Evolutionary conservation across 2,329 filamentous ascomycete species (phyloP).

Genomic region (Stachybotrys chlorohalonatus): DNA sequence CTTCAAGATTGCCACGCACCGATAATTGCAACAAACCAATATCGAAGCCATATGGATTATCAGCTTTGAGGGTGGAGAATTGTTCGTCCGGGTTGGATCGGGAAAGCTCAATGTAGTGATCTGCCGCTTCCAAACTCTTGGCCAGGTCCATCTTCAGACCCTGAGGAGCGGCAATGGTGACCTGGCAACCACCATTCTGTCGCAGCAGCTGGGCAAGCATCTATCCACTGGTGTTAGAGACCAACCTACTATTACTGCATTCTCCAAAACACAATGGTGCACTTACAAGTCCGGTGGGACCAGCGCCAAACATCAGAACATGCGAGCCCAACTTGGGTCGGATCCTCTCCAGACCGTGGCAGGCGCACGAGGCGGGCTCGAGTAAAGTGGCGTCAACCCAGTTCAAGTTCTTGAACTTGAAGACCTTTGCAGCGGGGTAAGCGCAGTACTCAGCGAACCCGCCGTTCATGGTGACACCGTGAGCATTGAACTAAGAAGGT

Average conservation of each 20-base stretch:
- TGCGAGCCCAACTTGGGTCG: conserved; percentile 55
- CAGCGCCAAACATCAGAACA: conserved; percentile 57
- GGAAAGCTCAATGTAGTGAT: conserved; percentile 45
- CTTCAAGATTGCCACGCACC: too few species aligned
- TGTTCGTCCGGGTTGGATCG: conserved; percentile 46
- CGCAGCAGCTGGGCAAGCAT: conserved; percentile 53
- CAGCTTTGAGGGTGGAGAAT: conserved; percentile 51
- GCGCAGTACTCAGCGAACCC: conserved; percentile 63
- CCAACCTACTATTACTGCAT: not conserved
- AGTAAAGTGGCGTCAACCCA: conserved; percentile 62
- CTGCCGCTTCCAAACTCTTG: conserved; percentile 43
- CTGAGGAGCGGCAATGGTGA: conserved; percentile 59
- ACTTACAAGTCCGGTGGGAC: conserved; percentile 54
- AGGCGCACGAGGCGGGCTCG: conserved; percentile 63
- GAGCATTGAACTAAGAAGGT: conserved; percentile 44
- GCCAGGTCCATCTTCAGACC: conserved; percentile 66
- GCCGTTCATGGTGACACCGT: conserved; percentile 59
- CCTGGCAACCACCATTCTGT: conserved; percentile 59
- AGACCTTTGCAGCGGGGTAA: conserved; percentile 45
- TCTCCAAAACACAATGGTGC: conserved; percentile 1
- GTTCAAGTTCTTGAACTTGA: conserved; percentile 56
- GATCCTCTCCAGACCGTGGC: conserved; percentile 62
- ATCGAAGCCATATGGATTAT: conserved; percentile 66
- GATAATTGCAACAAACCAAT: conserved; percentile 34
- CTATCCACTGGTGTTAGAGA: conserved; percentile 9